phyloP scores from a whole-genome alignment of 2,329 filamentous ascomycete species.

The Seiridium unicorne region DNA sequence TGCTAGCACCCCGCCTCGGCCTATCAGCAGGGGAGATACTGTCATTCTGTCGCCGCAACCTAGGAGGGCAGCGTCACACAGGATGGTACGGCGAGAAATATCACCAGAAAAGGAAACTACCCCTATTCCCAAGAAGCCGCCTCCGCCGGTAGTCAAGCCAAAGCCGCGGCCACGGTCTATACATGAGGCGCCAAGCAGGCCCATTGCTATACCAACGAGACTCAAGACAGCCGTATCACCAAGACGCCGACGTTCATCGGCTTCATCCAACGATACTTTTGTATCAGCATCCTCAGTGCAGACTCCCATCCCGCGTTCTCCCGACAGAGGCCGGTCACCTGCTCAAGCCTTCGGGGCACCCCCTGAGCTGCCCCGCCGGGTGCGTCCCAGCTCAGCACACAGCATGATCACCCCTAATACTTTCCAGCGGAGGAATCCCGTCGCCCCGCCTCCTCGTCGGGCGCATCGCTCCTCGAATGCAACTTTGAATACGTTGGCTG shows the following conservation, averaged over 20 bases:
- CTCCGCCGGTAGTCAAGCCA: conserved; percentile 13
- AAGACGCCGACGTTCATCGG: conserved; percentile 23
- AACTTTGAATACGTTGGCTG: conserved; percentile 64
- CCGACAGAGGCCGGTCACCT: conserved; percentile 18
- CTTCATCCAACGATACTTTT: conserved; percentile 46
- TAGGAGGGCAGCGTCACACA: conserved; percentile 20
- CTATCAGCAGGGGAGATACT: conserved; percentile 16
- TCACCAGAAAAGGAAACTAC: not conserved
- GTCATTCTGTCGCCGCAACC: conserved; percentile 26
- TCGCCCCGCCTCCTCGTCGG: conserved; percentile 14
- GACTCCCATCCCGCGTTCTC: conserved; percentile 27
- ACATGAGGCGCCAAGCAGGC: conserved; percentile 1
- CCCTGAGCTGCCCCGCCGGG: conserved; percentile 9
- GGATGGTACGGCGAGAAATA: conserved; percentile 11
- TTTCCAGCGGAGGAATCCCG: conserved; percentile 8
- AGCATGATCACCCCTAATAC: conserved; percentile 9
- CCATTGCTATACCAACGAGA: not conserved
- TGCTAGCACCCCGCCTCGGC: conserved; percentile 19
- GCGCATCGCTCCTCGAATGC: conserved; percentile 35
- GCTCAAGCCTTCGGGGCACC: conserved; percentile 13
- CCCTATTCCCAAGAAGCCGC: not conserved
- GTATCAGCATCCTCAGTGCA: conserved; percentile 36
- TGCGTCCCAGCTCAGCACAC: conserved; percentile 14
- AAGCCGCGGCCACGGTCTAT: conserved; percentile 13
- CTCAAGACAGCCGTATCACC: not conserved